Evolutionary conservation across 148 eudicot species (phyloP).

Genomic region (Dianthus caryophyllus): DNA sequence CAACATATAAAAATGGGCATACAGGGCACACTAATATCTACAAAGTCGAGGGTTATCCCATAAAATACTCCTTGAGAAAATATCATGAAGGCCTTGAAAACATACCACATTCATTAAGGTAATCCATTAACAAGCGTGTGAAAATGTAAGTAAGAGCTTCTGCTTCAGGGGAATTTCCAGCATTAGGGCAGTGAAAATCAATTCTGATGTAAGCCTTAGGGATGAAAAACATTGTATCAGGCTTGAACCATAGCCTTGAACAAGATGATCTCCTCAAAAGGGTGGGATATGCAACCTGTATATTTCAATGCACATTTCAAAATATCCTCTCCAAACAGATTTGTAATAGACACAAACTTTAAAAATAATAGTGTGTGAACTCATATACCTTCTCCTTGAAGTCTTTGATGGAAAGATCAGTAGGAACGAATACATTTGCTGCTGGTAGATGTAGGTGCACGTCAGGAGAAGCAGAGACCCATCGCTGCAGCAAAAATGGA

Average conservation of each 20-base stretch:
- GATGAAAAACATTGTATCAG: constrained; percentile 62
- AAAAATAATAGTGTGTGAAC: not conserved
- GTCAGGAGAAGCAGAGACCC: constrained; percentile 68
- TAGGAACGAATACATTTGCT: constrained; percentile 77
- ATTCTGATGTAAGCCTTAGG: constrained; percentile 87
- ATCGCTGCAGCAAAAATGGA: constrained; percentile 47
- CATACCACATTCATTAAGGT: constrained; percentile 97
- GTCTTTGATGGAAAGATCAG: constrained; percentile 71
- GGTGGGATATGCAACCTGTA: constrained; percentile 54
- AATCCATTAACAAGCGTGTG: constrained; percentile 73
- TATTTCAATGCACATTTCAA: constrained; percentile 5
- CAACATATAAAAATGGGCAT: not conserved
- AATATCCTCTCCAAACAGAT: not conserved
- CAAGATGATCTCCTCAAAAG: constrained; percentile 61
- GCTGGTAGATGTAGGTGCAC: constrained; percentile 72
- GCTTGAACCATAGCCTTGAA: constrained; percentile 91
- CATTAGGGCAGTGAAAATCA: constrained; percentile 77
- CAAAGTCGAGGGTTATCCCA: not conserved
- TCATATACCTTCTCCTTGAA: constrained; percentile 48
- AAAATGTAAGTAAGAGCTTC: constrained; percentile 75
- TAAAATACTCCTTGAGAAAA: not conserved
- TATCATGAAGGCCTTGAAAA: not conserved
- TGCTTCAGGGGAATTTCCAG: constrained; percentile 77
- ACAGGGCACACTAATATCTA: not conserved
- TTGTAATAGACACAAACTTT: not conserved